Base-by-base conservation (phyloP, 139 green algal genomes). In the Tetraselmis striata region DNA sequence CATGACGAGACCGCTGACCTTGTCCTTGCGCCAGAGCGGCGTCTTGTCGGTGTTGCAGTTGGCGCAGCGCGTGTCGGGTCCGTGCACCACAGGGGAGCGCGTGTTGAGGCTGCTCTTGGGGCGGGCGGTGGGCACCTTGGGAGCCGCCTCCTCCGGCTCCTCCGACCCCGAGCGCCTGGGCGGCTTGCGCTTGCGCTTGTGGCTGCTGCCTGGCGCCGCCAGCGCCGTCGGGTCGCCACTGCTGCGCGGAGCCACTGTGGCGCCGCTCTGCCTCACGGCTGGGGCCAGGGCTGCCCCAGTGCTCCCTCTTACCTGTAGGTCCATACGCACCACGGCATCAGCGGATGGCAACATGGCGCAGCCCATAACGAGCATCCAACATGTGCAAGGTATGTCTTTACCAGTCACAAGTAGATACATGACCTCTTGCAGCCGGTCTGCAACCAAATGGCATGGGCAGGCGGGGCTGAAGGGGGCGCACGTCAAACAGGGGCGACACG, bases 21-120 rank as follows among this genome's bases (percentile, higher is more conserved):
- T 75, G 31, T 82, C 32, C 79, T 82, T 82, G 24, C 79, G 32
- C 79, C 79, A 82, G 18, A 82, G 79, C 30, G 79, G 79, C 2
- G 79, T 82, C 28, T 59, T 31, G 31, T 30, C n/a, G 31, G 79
- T 82, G 30, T 31, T 31, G 32, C 79, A 82, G 31, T 82, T 82
- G 2, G 79, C 79, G 79, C 79, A 82, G 77, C 29, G 31, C 27
- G 31, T 31, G 77, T 28, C 75, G 75, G 28, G 31, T 2, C 77
- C 77, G 77, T 67, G 45, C 45, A 67, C 45, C 45, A 67, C 45
- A 25, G 45, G 45, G 5, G 45, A 25, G 45, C 45, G 45, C 45
- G 45, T 67, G 45, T 67, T 67, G 18, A 67, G 18, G 11, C 5
- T 18, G n/a, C n/a, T n/a, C n/a, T n/a, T n/a, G n/a, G n/a, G n/a